A percentile compares a stretch with the other conserved stretches of the same genome.
phyloP scores from a whole-genome alignment of 78 protist genomes.

The Dictyostelium purpureum region DNA sequence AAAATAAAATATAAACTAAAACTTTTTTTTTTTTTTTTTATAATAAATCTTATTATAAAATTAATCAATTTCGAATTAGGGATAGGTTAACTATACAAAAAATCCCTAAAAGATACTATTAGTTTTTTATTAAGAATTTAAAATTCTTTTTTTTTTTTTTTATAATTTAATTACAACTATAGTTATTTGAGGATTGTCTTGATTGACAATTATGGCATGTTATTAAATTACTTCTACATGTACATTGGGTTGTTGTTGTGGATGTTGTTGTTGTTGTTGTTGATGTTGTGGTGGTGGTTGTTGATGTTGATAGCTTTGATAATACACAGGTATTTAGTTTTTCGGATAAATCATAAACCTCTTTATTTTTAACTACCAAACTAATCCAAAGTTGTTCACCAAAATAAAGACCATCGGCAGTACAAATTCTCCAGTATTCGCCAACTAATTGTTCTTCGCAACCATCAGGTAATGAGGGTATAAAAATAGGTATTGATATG shows the following conservation, averaged over 20 bases:
- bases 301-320: background rate
- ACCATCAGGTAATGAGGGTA: slow-evolving; percentile 27
- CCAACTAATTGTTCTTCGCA: slow-evolving; percentile 40
- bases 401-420: slow-evolving; percentile 56
- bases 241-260: background rate
- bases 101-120: too few species aligned
- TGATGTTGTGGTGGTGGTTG: background rate
- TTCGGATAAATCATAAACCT: background rate
- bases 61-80: too few species aligned
- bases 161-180: background rate
- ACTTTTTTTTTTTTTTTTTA: too few species aligned
- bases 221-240: background rate
- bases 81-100: too few species aligned
- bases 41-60: too few species aligned
- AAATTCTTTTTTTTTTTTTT: too few species aligned
- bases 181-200: background rate
- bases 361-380: slow-evolving; percentile 29
- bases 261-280: background rate
- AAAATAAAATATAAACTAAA: too few species aligned
- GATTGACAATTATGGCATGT: background rate
- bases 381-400: slow-evolving; percentile 74
- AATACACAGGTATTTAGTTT: slow-evolving; percentile 1
- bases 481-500: slow-evolving; percentile 15
- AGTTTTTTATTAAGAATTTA: too few species aligned
- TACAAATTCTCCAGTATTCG: slow-evolving; percentile 74